Evolutionary conservation across 345 rosid genomes (phyloP).

Genomic region (Anastatica hierochuntica): DNA sequence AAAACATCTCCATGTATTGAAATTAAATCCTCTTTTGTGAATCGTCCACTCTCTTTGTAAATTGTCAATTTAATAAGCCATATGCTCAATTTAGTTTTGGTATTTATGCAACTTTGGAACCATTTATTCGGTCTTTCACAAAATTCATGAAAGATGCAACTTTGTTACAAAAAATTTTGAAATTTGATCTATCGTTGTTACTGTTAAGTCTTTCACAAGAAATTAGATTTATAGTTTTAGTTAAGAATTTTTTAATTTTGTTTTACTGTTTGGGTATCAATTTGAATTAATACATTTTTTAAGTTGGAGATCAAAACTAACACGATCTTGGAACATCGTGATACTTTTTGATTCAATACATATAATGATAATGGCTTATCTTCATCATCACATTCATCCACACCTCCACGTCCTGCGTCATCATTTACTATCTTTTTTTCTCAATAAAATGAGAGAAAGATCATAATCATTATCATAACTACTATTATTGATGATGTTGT

Average conservation of each 20-base stretch:
- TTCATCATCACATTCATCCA: conserved; percentile 18
- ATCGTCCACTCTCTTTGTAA: neutral
- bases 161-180: no score
- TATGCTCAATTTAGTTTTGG: neutral
- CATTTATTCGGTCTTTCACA: no score
- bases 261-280: no score
- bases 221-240: no score
- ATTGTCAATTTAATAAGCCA: neutral
- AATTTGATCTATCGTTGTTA: no score
- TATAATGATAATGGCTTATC: conserved; percentile 13
- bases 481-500: conserved; percentile 27
- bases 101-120: no score
- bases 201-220: no score
- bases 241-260: no score
- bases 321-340: conserved; percentile 9
- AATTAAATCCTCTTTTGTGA: conserved; percentile 7
- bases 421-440: conserved; percentile 13
- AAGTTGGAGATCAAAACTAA: neutral
- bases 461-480: conserved; percentile 12
- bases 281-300: neutral
- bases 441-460: neutral
- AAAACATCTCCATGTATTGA: neutral
- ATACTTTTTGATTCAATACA: conserved; percentile 8
- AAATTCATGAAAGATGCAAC: no score
- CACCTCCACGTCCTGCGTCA: conserved; percentile 19